Conservation (phyloP, 345 rosid genomes). For the Eucalyptus shirleyi region DNA sequence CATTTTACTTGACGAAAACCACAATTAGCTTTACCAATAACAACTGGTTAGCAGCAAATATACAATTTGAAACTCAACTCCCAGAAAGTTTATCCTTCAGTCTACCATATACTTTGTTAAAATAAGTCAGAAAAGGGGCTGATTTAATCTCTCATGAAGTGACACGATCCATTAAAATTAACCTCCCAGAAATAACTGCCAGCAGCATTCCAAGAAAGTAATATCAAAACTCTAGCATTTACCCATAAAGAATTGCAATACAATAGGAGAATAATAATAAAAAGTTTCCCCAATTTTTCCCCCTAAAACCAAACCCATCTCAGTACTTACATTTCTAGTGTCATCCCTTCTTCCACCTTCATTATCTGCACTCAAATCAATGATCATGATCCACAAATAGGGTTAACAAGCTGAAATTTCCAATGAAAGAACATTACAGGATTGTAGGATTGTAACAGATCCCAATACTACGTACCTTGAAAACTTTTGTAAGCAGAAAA, state of each 20-base stretch:
- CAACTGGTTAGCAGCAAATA: not conserved
- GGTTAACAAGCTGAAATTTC: not conserved
- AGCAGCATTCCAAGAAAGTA: not conserved
- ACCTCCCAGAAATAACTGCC: not conserved
- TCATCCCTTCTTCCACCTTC: conserved; percentile 96
- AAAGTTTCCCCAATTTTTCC: not conserved
- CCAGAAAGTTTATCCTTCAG: not conserved
- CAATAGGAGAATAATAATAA: not conserved
- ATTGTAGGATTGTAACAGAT: not conserved
- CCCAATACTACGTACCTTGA: conserved; percentile 45
- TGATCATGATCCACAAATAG: not conserved
- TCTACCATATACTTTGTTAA: not conserved
- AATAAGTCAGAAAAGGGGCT: not conserved
- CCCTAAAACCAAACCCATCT: not conserved
- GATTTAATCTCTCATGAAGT: not conserved
- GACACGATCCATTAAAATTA: not conserved
- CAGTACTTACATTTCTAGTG: conserved; percentile 71
- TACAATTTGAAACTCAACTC: not conserved
- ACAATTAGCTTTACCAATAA: not conserved
- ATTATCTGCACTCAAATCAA: conserved; percentile 29
- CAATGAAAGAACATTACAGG: not conserved
- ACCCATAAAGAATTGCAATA: not conserved
- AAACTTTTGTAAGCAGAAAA: conserved; percentile 65
- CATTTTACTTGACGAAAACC: not conserved
- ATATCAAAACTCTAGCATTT: not conserved